phyloP scores from a whole-genome alignment of 2,329 filamentous ascomycete genomes.

The Ophiostoma montium region DNA sequence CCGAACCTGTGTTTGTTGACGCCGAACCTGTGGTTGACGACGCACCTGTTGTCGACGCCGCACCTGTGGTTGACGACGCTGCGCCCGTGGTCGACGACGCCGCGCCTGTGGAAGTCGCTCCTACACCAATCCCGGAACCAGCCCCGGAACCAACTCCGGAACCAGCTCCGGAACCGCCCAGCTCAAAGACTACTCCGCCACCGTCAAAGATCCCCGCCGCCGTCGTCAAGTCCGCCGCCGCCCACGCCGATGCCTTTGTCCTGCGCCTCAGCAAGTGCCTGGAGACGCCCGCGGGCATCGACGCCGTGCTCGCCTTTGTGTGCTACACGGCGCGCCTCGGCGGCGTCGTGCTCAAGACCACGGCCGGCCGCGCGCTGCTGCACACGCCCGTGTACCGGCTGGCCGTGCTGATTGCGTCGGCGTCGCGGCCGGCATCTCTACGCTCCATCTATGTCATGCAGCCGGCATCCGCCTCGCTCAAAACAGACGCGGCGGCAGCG shows the following conservation, averaged over 20 bases:
- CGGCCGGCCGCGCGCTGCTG: conserved; percentile 40
- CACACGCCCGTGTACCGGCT: conserved; percentile 33
- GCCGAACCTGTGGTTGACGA: no score
- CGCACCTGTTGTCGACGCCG: neutral
- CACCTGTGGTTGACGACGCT: no score
- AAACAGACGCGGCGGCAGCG: conserved; percentile 22
- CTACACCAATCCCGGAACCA: no score
- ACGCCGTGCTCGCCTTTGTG: conserved; percentile 52
- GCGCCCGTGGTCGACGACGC: no score
- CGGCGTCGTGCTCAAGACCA: conserved; percentile 33
- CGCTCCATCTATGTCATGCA: conserved; percentile 21
- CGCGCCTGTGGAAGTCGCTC: no score
- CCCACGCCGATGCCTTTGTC: conserved; percentile 33
- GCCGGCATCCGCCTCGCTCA: conserved; percentile 16
- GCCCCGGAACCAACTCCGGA: no score
- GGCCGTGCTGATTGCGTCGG: conserved; percentile 33
- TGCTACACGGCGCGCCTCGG: conserved; percentile 51
- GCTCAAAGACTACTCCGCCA: neutral
- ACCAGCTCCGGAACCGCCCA: no score
- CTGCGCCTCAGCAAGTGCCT: conserved; percentile 47
- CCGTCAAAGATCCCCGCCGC: neutral
- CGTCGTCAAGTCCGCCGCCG: neutral
- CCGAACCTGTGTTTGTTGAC: no score
- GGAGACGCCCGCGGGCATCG: conserved; percentile 53
- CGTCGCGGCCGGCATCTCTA: conserved; percentile 30